Evolutionary conservation across 2,329 filamentous ascomycete species (phyloP).

Genomic region (Cladophialophora carrionii): DNA sequence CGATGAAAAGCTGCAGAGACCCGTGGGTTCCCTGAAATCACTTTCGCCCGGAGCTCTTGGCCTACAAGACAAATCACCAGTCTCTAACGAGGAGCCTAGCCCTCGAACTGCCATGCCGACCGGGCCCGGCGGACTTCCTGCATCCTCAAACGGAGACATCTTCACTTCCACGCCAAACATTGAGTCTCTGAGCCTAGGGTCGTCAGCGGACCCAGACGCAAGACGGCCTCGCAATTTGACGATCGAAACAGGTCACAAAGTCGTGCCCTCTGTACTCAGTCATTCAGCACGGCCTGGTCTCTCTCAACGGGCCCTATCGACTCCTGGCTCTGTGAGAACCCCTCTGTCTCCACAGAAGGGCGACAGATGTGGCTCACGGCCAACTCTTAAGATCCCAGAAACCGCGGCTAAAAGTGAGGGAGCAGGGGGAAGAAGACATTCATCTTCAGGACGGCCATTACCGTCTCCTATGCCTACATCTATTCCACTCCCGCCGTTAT

Average conservation of each 20-base stretch:
- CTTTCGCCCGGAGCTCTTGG: slow-evolving; percentile 54
- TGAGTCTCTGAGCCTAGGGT: slow-evolving; percentile 37
- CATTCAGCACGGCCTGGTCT: slow-evolving; percentile 20
- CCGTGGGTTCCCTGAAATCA: slow-evolving; percentile 59
- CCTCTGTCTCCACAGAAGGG: slow-evolving; percentile 28
- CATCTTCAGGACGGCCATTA: slow-evolving; percentile 39
- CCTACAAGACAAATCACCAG: slow-evolving; percentile 43
- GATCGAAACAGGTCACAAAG: slow-evolving; percentile 27
- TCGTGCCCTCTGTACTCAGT: slow-evolving; percentile 13
- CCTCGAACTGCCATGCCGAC: background rate
- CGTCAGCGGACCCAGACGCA: slow-evolving; percentile 37
- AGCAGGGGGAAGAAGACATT: slow-evolving; percentile 25
- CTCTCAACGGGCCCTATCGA: slow-evolving; percentile 25
- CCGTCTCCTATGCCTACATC: slow-evolving; percentile 56
- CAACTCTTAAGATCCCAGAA: slow-evolving; percentile 28
- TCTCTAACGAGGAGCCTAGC: slow-evolving; percentile 6
- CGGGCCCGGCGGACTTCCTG: background rate
- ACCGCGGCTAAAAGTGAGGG: slow-evolving; percentile 16
- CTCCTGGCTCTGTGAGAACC: slow-evolving; percentile 24
- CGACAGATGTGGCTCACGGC: slow-evolving; percentile 22
- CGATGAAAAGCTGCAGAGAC: slow-evolving; percentile 58
- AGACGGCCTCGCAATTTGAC: slow-evolving; percentile 33
- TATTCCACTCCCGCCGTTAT: slow-evolving; percentile 65
- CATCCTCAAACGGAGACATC: slow-evolving; percentile 24
- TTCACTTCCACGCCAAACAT: slow-evolving; percentile 29